Evolutionary conservation across 306 rosid species (phyloP).

Genomic region (Lathyrus oleraceus): DNA sequence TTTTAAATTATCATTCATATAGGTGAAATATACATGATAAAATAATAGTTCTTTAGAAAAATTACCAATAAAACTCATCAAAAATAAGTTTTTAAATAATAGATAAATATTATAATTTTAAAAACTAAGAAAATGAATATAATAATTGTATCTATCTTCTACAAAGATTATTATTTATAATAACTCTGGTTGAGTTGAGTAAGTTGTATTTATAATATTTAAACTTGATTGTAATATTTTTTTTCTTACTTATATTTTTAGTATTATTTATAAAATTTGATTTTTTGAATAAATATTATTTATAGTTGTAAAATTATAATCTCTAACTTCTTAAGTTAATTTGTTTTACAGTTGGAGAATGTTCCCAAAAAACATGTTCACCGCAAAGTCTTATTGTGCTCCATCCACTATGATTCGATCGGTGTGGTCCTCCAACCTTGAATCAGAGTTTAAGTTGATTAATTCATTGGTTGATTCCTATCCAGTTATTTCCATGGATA

Average conservation of each 20-base stretch:
- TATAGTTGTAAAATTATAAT: background rate
- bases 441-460: conserved; percentile 51
- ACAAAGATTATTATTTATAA: too few species aligned
- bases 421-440: conserved; percentile 62
- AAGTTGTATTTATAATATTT: too few species aligned
- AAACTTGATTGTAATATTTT: too few species aligned
- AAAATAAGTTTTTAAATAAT: too few species aligned
- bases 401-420: conserved; percentile 45
- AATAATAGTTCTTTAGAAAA: too few species aligned
- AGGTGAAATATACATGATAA: too few species aligned
- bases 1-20: too few species aligned
- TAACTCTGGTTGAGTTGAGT: too few species aligned
- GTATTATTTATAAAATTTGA: background rate
- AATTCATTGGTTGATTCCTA: conserved; percentile 41
- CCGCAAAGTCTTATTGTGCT: background rate
- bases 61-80: too few species aligned
- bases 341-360: background rate
- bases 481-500: conserved; percentile 65
- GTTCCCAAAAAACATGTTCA: background rate
- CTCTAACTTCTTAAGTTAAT: background rate
- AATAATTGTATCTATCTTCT: too few species aligned
- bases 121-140: too few species aligned
- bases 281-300: background rate
- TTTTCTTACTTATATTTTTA: background rate
- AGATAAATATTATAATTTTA: too few species aligned